These are phyloP conservation scores for Luffa acutangula DNA, from an alignment of 306 rosid genomes.

Conservation along the genomic window DNA sequence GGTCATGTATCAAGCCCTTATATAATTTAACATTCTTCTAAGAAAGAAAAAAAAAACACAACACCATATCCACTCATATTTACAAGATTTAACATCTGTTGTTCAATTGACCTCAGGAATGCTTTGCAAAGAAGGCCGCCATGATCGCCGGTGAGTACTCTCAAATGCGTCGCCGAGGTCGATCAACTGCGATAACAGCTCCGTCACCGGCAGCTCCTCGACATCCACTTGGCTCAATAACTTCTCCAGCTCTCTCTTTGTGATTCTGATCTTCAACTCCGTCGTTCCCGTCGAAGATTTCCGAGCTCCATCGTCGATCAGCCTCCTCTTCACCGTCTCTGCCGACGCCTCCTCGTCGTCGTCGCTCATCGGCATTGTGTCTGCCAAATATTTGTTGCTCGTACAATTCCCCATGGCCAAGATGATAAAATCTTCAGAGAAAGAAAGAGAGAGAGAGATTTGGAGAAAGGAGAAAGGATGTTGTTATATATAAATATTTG, in stretches of 20 bases:
- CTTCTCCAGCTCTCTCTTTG: slow-evolving; percentile 4
- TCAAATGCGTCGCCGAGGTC: neutral
- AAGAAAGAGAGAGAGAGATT: neutral
- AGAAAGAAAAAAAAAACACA: neutral
- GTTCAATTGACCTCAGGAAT: neutral
- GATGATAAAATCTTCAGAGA: neutral
- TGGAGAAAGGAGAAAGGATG: neutral
- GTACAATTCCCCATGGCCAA: neutral
- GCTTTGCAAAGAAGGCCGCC: slow-evolving; percentile 1
- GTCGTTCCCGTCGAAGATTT: neutral
- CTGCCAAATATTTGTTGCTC: neutral
- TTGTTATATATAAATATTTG: neutral
- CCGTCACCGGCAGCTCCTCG: neutral
- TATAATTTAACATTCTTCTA: too few species aligned
- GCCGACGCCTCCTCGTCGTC: neutral
- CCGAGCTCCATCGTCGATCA: neutral
- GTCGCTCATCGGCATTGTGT: neutral
- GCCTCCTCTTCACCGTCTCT: neutral
- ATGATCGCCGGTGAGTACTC: neutral
- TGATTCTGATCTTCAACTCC: slow-evolving; percentile 1
- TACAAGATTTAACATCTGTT: neutral
- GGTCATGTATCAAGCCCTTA: neutral
- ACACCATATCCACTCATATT: neutral
- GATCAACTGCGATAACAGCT: neutral
- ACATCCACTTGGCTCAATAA: neutral